Conservation (phyloP, 2,329 filamentous ascomycete genomes). For the Emericellopsis atlantica region DNA sequence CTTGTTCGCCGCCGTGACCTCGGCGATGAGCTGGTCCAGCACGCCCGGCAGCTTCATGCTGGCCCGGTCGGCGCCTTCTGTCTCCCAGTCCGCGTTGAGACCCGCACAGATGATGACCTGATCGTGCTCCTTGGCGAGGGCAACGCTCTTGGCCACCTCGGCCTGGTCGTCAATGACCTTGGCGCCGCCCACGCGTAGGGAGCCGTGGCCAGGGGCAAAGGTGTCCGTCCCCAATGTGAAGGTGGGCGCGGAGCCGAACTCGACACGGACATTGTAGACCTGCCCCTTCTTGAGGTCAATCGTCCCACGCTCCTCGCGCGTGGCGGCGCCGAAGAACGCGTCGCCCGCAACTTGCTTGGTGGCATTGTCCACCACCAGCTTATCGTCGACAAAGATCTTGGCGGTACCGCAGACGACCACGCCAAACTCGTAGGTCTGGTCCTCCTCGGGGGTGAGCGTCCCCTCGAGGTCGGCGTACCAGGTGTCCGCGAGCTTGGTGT, state of each 20-base stretch:
- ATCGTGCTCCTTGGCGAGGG: conserved; percentile 55
- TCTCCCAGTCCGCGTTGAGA: conserved; percentile 72
- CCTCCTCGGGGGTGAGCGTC: conserved; percentile 44
- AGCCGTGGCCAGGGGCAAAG: conserved; percentile 43
- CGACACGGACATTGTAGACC: conserved; percentile 44
- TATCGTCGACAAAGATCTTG: conserved; percentile 49
- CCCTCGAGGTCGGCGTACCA: conserved; percentile 53
- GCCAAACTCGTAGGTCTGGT: conserved; percentile 51
- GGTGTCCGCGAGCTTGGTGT: conserved; percentile 37
- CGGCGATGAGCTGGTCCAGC: conserved; percentile 56
- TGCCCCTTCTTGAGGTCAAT: conserved; percentile 45
- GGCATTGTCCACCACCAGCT: conserved; percentile 52
- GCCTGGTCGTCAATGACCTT: conserved; percentile 42
- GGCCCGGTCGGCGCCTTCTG: conserved; percentile 65
- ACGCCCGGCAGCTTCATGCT: conserved; percentile 66
- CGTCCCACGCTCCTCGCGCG: conserved; percentile 47
- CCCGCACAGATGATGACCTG: conserved; percentile 70
- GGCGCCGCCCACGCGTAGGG: conserved; percentile 48
- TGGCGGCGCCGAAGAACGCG: conserved; percentile 53
- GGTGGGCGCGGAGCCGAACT: conserved; percentile 47
- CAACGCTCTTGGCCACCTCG: conserved; percentile 54
- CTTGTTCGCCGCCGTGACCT: conserved; percentile 53
- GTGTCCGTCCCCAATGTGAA: conserved; percentile 38
- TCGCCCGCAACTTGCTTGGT: conserved; percentile 50
- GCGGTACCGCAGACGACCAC: conserved; percentile 53